Evolutionary conservation across 2,329 filamentous ascomycete genomes (phyloP), one percentile per base, ranked within the genome.

Genomic region (Colletotrichum coccodes): DNA sequence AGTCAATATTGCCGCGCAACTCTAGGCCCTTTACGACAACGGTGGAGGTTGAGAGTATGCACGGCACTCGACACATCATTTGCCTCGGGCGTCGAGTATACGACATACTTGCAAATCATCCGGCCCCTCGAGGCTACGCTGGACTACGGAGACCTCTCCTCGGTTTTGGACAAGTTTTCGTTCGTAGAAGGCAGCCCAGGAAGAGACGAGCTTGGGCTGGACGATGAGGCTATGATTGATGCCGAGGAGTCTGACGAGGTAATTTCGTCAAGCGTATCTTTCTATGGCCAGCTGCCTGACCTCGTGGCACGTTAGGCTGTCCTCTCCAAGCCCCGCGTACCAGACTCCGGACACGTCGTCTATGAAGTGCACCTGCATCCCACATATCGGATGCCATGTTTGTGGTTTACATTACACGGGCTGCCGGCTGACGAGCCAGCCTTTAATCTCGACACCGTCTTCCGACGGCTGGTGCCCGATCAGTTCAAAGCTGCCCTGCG

Each of bases 331-430:
- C 74, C 74, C 34, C 71, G 74, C 50, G 74, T 71, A 54, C 75
- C 76, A 66, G 80, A 79, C 68, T 77, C 78, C 71, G 81, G 82
- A 63, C 82, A 85, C 73, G 88, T 93, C 72, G 85, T 87, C 69
- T 95, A 94, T 81, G 91, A 94, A 78, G 89, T 95, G 74, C 86
- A 93, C 75, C 84, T 92, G 70, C 93, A 94, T 73, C 89, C 91
- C 63, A 92, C 90, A 64, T 95, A 95, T 80, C 87, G 87, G 70
- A 88, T 91, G 52, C 93, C 93, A 9, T 92, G 92, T 68, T 84
- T 95, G 64, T 95, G 92, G 88, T 94, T 95, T 82, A 88, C 84
- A 61, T 79, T 94, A 74, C 86, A 89, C 72, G 85, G 86, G 68
- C 80, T 90, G 67, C 85, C 87, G 21, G 79, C 82, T 54, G 83